phyloP scores from a whole-genome alignment of 1,139 yeast genomes.

The Arxiozyma slooffiae region DNA sequence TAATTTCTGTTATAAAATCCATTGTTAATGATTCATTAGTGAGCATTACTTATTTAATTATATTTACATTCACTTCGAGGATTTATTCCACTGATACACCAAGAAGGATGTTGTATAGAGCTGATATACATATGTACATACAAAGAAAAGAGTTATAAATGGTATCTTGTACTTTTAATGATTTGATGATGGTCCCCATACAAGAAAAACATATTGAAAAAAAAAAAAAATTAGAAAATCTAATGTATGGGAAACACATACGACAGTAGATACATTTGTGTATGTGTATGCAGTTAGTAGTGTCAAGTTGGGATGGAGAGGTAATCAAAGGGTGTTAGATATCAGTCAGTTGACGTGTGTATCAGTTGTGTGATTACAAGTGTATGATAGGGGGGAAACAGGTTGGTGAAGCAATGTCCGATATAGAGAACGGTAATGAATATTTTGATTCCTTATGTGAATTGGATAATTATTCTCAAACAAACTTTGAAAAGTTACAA shows the following conservation, averaged over 20 bases:
- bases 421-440: conserved; percentile 5
- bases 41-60: neutral
- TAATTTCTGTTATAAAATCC: neutral
- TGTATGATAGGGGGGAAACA: conserved; percentile 1
- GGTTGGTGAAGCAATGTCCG: conserved; percentile 2
- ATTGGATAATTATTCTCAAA: conserved; percentile 20
- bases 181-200: no score
- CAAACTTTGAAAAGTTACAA: conserved; percentile 14
- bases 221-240: no score
- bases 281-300: neutral
- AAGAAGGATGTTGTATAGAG: no score
- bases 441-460: conserved; percentile 25
- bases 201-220: neutral
- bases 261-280: neutral
- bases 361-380: neutral
- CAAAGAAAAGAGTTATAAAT: no score
- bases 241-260: neutral
- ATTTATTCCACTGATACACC: neutral
- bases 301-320: neutral
- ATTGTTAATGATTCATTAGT: neutral
- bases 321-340: neutral
- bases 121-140: no score
- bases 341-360: neutral
- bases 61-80: neutral
- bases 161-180: no score